Conservation (phyloP, 2,329 filamentous ascomycete species). For the Talaromyces verruculosus region DNA sequence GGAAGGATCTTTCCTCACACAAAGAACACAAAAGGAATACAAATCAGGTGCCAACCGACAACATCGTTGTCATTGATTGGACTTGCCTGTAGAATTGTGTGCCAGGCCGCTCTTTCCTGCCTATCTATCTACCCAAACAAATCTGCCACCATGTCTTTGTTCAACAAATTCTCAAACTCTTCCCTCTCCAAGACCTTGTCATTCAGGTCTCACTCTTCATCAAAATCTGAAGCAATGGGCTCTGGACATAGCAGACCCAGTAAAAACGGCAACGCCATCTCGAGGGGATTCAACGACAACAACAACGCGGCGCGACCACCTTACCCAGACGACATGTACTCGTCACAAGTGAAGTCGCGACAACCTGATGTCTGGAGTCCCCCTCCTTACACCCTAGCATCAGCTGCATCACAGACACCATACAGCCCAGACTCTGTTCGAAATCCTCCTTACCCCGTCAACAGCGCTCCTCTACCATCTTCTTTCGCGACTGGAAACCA, state of each 20-base stretch:
- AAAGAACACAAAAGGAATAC: not conserved
- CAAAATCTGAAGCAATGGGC: slow-evolving; percentile 4
- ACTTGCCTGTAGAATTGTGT: not conserved
- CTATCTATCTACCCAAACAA: not conserved
- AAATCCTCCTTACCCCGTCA: not conserved
- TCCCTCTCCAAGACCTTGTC: not conserved
- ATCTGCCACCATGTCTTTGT: slow-evolving; percentile 20
- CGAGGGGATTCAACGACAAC: not conserved
- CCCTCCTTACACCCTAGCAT: slow-evolving; percentile 13
- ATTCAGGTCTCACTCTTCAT: slow-evolving; percentile 1
- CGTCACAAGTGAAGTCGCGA: not conserved
- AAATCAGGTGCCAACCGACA: not conserved
- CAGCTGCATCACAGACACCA: not conserved
- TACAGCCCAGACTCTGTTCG: slow-evolving; percentile 5
- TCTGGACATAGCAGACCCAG: slow-evolving; percentile 1
- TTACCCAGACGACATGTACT: not conserved
- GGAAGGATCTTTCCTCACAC: too few relatives aligned
- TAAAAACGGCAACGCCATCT: not conserved
- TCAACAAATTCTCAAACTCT: not conserved
- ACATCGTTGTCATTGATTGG: not conserved
- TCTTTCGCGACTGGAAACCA: not conserved
- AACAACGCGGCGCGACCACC: not conserved
- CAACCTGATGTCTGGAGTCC: slow-evolving; percentile 1
- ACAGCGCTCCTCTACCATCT: not conserved
- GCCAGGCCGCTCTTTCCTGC: not conserved